Evolutionary conservation across 164 flowering plant genomes (phyloP).

Genomic region (Saururus chinensis): DNA sequence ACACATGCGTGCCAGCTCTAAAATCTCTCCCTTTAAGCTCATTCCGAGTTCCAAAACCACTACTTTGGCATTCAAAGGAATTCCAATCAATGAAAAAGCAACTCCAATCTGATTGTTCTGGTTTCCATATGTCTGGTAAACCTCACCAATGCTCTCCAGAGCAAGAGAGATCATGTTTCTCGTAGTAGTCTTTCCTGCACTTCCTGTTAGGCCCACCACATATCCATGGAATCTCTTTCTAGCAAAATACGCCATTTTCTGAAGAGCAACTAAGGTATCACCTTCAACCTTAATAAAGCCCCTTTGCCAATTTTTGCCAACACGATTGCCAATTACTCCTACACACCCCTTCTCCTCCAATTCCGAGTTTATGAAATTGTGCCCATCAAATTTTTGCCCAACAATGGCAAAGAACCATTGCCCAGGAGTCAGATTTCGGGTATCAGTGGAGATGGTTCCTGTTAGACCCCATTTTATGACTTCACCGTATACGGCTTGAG

Average conservation of each 20-base stretch:
- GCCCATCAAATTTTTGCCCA: too few species aligned
- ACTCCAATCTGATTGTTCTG: too few species aligned
- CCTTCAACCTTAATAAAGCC: conserved; percentile 24
- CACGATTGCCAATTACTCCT: too few species aligned
- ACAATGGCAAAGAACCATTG: too few species aligned
- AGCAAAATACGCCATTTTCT: conserved; percentile 21
- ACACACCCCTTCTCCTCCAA: too few species aligned
- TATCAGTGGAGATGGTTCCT: too few species aligned
- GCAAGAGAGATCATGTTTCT: conserved; percentile 26
- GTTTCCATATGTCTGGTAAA: conserved; percentile 16
- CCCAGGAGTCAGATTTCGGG: too few species aligned
- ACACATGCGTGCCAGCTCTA: conserved; percentile 24
- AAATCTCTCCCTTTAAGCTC: conserved; percentile 27
- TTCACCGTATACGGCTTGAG: too few species aligned
- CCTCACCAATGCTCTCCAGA: conserved; percentile 18
- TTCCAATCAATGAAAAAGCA: too few species aligned
- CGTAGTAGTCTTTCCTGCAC: conserved; percentile 31
- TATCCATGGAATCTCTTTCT: conserved; percentile 18
- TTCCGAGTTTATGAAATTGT: too few species aligned
- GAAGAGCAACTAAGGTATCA: conserved; percentile 15
- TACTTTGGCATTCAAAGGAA: background rate
- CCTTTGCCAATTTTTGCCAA: conserved; percentile 4
- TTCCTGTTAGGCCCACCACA: conserved; percentile 9
- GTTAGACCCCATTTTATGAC: too few species aligned
- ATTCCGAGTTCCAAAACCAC: conserved; percentile 28